Percentiles rank a stretch among this genome's conserved stretches.
Evolutionary conservation across 768 basidiomycete species (phyloP).

Genomic region (Suillus tomentosus): DNA sequence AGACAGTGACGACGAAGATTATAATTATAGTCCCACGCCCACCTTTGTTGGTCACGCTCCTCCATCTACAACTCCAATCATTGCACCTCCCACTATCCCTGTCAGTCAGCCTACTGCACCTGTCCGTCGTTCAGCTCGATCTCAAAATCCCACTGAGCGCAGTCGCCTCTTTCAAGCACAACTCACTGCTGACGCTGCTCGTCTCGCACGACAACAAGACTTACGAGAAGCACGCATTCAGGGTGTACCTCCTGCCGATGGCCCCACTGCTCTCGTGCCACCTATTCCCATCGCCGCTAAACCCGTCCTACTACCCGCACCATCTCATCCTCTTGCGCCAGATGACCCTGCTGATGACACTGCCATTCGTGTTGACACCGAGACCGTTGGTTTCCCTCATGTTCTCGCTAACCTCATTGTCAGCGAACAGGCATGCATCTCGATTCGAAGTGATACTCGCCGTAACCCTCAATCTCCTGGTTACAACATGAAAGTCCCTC

Average conservation of each 20-base stretch:
- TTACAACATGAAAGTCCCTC: not conserved
- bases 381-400: not conserved
- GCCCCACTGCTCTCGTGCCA: not conserved
- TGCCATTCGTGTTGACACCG: not conserved
- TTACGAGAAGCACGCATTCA: not conserved
- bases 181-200: no score
- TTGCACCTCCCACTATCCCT: no score
- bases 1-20: no score
- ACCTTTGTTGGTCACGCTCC: no score
- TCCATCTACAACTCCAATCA: no score
- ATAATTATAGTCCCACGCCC: no score
- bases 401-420: slow-evolving; percentile 15
- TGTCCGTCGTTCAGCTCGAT: no score
- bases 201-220: no score
- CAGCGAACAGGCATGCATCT: not conserved
- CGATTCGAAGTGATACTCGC: not conserved
- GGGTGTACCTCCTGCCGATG: not conserved
- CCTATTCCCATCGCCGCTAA: not conserved
- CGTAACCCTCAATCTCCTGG: not conserved
- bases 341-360: not conserved
- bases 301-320: not conserved
- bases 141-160: no score
- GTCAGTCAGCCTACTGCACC: no score
- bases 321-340: not conserved
- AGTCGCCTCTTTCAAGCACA: no score